A percentile compares a stretch with the other conserved stretches of the same genome.
phyloP scores from a whole-genome alignment of 495 filamentous ascomycete species.

The Penicillium lagena region DNA sequence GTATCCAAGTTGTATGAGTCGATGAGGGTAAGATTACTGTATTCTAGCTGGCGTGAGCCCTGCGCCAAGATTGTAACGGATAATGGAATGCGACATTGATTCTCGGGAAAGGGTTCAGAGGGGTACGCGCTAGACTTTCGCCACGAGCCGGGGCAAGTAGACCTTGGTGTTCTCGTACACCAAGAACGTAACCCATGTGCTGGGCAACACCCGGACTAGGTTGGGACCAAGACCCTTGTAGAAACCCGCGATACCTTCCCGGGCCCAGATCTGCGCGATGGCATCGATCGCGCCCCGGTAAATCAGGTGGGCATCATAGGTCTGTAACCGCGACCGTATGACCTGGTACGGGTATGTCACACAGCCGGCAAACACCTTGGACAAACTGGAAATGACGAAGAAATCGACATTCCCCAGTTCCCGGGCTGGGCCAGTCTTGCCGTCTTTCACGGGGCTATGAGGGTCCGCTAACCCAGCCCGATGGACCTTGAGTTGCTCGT shows the following conservation, averaged over 20 bases:
- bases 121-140: not conserved
- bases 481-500: conserved; percentile 75
- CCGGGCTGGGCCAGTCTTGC: conserved; percentile 5
- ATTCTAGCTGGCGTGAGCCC: no score
- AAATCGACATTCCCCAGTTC: conserved; percentile 69
- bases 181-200: conserved; percentile 95
- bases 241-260: conserved; percentile 78
- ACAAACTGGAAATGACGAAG: conserved; percentile 67
- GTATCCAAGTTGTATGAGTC: not conserved
- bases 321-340: conserved; percentile 78
- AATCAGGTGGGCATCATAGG: conserved; percentile 59
- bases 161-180: conserved; percentile 90
- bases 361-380: conserved; percentile 80
- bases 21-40: not conserved
- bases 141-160: conserved; percentile 17
- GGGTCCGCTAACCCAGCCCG: conserved; percentile 19
- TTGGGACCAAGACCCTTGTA: conserved; percentile 91
- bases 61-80: no score
- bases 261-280: conserved; percentile 60
- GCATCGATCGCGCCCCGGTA: conserved; percentile 72
- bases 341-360: conserved; percentile 94
- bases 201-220: conserved; percentile 79
- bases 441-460: not conserved
- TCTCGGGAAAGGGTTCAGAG: no score
- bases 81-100: no score